Evolutionary conservation across 805 yeast species (phyloP), one percentile per base, ranked within the genome.

Genomic region (Candida ascalaphidarum): DNA sequence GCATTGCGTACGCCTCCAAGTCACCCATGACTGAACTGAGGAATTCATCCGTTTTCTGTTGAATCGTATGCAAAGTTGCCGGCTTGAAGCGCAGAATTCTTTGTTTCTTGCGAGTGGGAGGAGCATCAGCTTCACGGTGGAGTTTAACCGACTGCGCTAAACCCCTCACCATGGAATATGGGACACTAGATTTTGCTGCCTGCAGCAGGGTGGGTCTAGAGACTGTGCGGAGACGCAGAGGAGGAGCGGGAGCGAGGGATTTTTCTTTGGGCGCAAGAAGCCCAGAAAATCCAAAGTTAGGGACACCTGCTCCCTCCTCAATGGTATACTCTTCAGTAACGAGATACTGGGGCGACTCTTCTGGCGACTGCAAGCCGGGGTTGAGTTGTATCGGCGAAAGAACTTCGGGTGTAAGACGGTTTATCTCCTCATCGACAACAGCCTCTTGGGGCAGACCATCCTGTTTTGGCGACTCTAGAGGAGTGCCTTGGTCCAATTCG

Each of bases 1-100:
- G 68, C 7, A 32, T 33, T 11, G 65, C 58, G 37, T 56, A 61
- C 3, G 60, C 61, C 20, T 43, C 45, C 29, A 61, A 40, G 31
- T 61, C 66, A 3, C 28, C 20, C 37, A 57, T 44, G n/a, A 61
- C 27, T 12, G 44, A 44, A 19, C 31, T 34, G 16, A 61, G 33
- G 31, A 61, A 61, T 17, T 42, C 42, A 21, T 51, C 52, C 0
- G 65, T 53, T 29, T 48, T 50, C 11, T 34, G 35, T 17, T 50
- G 55, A 15, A 61, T 40, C 9, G 38, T 33, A 6, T 37, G 33
- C 14, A 41, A 32, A 0, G 46, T 25, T 4, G 45, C 46, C 2
- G 32, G 24, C 11, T n/a, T n/a, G n/a, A n/a, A n/a, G 14, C 29
- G 20, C 16, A 22, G 27, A 9, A 25, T 14, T 7, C 22, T 21